Evolutionary conservation across 805 yeast genomes (phyloP), one percentile per base, ranked within the genome.

Genomic region (Candida taoyuanica): DNA sequence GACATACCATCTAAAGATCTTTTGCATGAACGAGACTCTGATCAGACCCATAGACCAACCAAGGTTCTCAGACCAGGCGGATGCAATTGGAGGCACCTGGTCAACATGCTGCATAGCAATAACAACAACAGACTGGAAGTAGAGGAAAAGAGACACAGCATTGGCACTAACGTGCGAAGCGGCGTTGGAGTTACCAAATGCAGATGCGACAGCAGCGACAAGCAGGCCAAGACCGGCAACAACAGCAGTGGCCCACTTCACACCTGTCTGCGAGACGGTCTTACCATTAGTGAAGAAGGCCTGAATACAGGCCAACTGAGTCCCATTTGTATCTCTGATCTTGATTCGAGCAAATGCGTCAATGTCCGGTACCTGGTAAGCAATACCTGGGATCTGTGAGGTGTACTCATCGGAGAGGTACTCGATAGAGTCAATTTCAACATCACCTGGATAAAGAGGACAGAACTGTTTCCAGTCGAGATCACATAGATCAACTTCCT

Each of bases 11-110:
- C 91, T 68, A 60, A 85, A 81, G 45, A 85, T 80, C 43, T 76
- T 66, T 62, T 89, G 96, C 95, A 89, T 85, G 58, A 88, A 89
- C 3, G 56, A 53, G 29, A 84, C 74, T 57, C 81, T 69, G 50
- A 89, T 85, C 43, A 89, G 69, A 3, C 97, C 97, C 84, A 89
- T 85, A 2, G 96, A 85, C 97, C 97, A 89, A 20, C 87, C 88
- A 54, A 89, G 68, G 56, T 89, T 88, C 60, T 85, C 94, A 6
- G 88, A 69, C 97, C 97, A 89, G 8, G 95, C 79, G 11, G 84
- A 73, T 7, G 95, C 96, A 53, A 89, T 86, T 14, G 96, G 96
- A 7, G 97, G 97, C 5, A 85, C 81, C 41, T 82, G 69, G 53
- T 81, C 86, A 33, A 87, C 96, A 45, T 83, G 82, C 59, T 81